Conservation (phyloP, 2,329 filamentous ascomycete species). For the Cryphonectria parasitica region DNA sequence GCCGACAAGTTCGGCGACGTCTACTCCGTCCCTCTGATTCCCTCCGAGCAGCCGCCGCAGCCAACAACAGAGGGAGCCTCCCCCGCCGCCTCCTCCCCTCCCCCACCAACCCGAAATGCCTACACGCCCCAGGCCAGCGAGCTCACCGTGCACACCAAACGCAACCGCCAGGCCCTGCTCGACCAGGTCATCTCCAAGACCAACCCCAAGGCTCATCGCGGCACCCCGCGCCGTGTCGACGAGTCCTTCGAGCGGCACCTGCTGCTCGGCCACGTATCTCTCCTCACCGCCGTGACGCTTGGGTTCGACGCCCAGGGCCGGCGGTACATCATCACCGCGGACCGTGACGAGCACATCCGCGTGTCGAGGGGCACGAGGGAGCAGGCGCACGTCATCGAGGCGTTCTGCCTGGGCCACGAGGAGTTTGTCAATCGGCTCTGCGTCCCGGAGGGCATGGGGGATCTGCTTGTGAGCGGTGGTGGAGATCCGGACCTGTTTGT, state of each 20-base stretch:
- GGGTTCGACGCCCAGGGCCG: slow-evolving; percentile 48
- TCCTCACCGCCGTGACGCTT: slow-evolving; percentile 77
- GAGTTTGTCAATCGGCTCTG: slow-evolving; percentile 82
- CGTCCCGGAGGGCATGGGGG: slow-evolving; percentile 60
- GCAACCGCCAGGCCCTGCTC: slow-evolving; percentile 63
- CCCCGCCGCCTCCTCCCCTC: slow-evolving; percentile 34
- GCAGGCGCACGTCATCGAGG: slow-evolving; percentile 86
- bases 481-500: slow-evolving; percentile 79
- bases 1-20: slow-evolving; percentile 98
- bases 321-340: slow-evolving; percentile 58
- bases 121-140: slow-evolving; percentile 58
- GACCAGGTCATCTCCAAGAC: slow-evolving; percentile 56
- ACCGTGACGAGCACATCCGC: slow-evolving; percentile 77
- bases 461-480: slow-evolving; percentile 77
- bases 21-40: slow-evolving; percentile 78
- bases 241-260: slow-evolving; percentile 73
- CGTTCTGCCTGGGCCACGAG: slow-evolving; percentile 85
- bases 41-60: slow-evolving; percentile 30
- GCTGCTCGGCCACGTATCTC: slow-evolving; percentile 90
- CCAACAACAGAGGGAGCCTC: slow-evolving; percentile 1
- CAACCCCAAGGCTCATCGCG: slow-evolving; percentile 29
- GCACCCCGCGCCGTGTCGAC: slow-evolving; percentile 38
- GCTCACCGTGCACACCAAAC: slow-evolving; percentile 66
- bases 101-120: slow-evolving; percentile 37
- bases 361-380: slow-evolving; percentile 74